Conservation (phyloP, 2,329 filamentous ascomycete species). For the Penicillium palitans region DNA sequence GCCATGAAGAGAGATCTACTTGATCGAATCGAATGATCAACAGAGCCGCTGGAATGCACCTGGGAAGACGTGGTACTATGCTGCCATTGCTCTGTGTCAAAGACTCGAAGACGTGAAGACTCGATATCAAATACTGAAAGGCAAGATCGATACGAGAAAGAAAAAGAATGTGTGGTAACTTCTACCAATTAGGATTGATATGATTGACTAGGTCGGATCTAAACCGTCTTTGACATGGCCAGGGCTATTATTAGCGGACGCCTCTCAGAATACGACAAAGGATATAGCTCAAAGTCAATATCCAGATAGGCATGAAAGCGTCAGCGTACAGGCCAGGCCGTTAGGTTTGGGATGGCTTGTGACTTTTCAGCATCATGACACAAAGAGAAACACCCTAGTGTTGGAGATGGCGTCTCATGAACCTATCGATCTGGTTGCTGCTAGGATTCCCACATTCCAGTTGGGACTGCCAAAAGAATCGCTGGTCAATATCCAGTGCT, state of each 20-base stretch:
- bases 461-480: not conserved
- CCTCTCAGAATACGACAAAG: not conserved
- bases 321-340: not conserved
- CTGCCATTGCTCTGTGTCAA: not conserved
- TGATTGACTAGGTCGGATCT: not conserved
- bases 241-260: not conserved
- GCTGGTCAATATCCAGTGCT: not conserved
- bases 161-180: not conserved
- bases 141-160: not conserved
- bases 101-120: not conserved
- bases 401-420: not conserved
- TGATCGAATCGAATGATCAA: not conserved
- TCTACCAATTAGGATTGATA: not conserved
- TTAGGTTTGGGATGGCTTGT: not conserved
- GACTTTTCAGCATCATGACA: not conserved
- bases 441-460: not conserved
- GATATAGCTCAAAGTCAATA: not conserved
- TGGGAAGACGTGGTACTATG: not conserved
- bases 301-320: not conserved
- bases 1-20: not conserved
- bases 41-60: conserved; percentile 1
- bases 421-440: not conserved
- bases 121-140: not conserved
- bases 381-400: not conserved
- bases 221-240: not conserved